phyloP scores from a whole-genome alignment of 2,329 filamentous ascomycete species.

The Aspergillus calidoustus region DNA sequence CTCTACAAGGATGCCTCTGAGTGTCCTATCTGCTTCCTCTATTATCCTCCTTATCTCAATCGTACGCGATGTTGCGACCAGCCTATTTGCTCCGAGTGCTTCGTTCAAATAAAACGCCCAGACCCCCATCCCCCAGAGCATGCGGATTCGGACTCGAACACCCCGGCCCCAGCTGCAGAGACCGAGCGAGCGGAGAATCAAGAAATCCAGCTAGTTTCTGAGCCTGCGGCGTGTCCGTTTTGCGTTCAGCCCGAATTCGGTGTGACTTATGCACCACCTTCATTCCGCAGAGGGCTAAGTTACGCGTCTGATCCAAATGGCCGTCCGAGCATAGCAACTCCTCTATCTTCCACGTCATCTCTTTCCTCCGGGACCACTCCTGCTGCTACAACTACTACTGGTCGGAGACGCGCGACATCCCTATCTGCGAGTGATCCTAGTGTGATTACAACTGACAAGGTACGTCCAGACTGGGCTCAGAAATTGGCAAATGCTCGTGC shows the following conservation, averaged over 20 bases:
- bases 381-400: background rate
- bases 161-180: constrained; percentile 35
- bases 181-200: constrained; percentile 39
- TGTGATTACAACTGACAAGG: constrained; percentile 89
- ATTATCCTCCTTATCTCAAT: constrained; percentile 93
- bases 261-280: constrained; percentile 88
- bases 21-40: constrained; percentile 95
- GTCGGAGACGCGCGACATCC: constrained; percentile 65
- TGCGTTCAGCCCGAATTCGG: constrained; percentile 95
- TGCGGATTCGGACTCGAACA: constrained; percentile 52
- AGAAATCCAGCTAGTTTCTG: constrained; percentile 76
- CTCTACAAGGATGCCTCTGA: constrained; percentile 90
- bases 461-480: constrained; percentile 91
- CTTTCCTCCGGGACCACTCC: constrained; percentile 63
- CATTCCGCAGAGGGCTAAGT: constrained; percentile 81
- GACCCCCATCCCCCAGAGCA: constrained; percentile 91
- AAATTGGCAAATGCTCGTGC: constrained; percentile 85
- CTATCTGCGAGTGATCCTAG: constrained; percentile 81
- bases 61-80: constrained; percentile 95
- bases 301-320: constrained; percentile 63
- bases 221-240: constrained; percentile 90
- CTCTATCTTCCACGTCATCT: constrained; percentile 86
- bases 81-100: constrained; percentile 96
- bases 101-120: constrained; percentile 95
- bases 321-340: constrained; percentile 62